A percentile compares a stretch with the other conserved stretches of the same genome.
These are phyloP conservation scores for Colletotrichum tofieldiae DNA, from an alignment of 2,329 filamentous ascomycete species.

Conservation along the genomic window DNA sequence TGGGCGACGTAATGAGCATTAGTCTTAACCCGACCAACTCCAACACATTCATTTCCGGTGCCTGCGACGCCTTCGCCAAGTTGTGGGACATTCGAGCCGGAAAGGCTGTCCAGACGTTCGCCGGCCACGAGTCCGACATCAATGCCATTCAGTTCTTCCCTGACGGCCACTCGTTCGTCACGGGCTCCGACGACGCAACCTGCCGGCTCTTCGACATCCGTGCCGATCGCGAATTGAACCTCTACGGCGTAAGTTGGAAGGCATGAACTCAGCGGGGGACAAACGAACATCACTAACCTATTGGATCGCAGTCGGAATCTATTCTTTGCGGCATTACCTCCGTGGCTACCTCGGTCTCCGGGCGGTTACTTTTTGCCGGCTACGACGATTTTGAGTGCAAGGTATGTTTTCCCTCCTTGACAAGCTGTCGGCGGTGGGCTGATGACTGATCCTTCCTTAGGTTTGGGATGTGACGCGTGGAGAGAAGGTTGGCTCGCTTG, in stretches of 20 bases:
- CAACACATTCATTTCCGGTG: slow-evolving; percentile 99
- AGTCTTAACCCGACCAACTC: slow-evolving; percentile 99
- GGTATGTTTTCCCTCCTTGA: slow-evolving; percentile 69
- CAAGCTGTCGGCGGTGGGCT: not conserved
- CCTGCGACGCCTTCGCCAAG: slow-evolving; percentile 98
- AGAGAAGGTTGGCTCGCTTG: slow-evolving; percentile 96
- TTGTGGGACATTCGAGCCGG: slow-evolving; percentile 98
- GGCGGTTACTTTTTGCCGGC: slow-evolving; percentile 93
- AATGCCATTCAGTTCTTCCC: slow-evolving; percentile 99
- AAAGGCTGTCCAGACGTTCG: slow-evolving; percentile 98
- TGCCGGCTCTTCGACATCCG: slow-evolving; percentile 98
- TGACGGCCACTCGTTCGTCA: slow-evolving; percentile 98
- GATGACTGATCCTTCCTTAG: slow-evolving; percentile 62
- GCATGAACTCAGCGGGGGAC: not conserved
- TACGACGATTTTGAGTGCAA: slow-evolving; percentile 99
- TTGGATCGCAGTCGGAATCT: slow-evolving; percentile 82
- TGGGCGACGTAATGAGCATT: slow-evolving; percentile 99
- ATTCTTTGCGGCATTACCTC: slow-evolving; percentile 98
- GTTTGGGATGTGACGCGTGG: slow-evolving; percentile 98
- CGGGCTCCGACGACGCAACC: slow-evolving; percentile 96
- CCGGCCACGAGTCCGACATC: slow-evolving; percentile 98
- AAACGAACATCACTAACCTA: slow-evolving; percentile 42
- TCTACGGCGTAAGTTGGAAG: slow-evolving; percentile 74
- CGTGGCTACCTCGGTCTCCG: slow-evolving; percentile 97
- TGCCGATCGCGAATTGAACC: slow-evolving; percentile 85